Conservation (phyloP, 208 protist genomes). For the Borovskyia barvae region DNA sequence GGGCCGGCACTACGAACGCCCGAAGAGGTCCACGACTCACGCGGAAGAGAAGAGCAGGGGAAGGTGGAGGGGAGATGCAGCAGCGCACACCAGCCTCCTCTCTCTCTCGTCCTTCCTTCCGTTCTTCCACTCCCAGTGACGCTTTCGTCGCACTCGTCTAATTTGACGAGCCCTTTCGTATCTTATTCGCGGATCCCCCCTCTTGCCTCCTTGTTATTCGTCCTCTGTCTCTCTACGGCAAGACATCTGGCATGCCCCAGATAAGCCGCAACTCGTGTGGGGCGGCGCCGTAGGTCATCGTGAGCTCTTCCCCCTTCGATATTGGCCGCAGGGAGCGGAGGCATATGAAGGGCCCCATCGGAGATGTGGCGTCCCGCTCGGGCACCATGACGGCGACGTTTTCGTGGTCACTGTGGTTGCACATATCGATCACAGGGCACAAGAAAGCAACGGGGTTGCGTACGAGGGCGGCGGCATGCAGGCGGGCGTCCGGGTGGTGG, state of each 20-base stretch:
- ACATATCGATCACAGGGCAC: slow-evolving; percentile 85
- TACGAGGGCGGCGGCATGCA: slow-evolving; percentile 35
- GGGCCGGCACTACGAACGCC: too few relatives aligned
- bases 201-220: too few relatives aligned
- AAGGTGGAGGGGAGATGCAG: too few relatives aligned
- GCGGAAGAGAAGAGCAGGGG: too few relatives aligned
- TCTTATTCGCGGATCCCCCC: too few relatives aligned
- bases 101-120: too few relatives aligned
- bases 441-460: slow-evolving; percentile 73
- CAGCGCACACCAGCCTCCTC: too few relatives aligned
- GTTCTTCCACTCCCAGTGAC: too few relatives aligned
- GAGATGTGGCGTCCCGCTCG: slow-evolving; percentile 15
- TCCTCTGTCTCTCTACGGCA: too few relatives aligned
- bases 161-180: too few relatives aligned
- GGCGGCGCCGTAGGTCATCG: slow-evolving; percentile 70
- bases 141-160: too few relatives aligned
- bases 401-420: slow-evolving; percentile 75
- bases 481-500: neutral
- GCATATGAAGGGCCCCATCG: slow-evolving; percentile 56
- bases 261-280: slow-evolving; percentile 65
- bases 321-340: slow-evolving; percentile 72
- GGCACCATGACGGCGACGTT: slow-evolving; percentile 87
- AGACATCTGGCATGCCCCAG: slow-evolving; percentile 72
- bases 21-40: too few relatives aligned
- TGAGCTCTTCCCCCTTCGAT: slow-evolving; percentile 72